Percentiles rank a stretch among this genome's conserved stretches.
These are phyloP conservation scores for Aotearoamyces nothofagi DNA, from an alignment of 2,329 filamentous ascomycete species.

Conservation along the genomic window DNA sequence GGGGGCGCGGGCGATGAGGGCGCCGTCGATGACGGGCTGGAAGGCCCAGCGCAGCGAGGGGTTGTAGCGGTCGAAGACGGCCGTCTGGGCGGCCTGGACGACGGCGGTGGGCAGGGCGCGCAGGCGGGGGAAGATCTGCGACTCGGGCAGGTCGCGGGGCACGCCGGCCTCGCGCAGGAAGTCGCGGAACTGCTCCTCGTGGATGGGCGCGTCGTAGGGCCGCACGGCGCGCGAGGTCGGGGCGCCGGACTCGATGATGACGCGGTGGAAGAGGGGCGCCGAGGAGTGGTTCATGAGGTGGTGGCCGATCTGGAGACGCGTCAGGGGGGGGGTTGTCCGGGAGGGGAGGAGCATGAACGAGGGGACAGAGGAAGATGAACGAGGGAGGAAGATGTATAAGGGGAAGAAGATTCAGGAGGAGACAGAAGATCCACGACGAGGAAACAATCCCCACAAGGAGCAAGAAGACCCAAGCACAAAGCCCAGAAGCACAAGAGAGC, in stretches of 20 bases:
- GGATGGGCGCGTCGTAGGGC: constrained; percentile 35
- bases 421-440: too few relatives aligned
- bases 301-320: constrained; percentile 48
- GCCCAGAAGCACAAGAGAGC: too few relatives aligned
- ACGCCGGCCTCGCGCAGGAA: constrained; percentile 38
- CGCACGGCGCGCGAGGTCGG: constrained; percentile 39
- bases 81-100: constrained; percentile 25
- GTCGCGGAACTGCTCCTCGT: constrained; percentile 37
- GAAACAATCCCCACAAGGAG: too few relatives aligned
- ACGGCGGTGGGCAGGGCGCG: constrained; percentile 24
- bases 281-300: constrained; percentile 38
- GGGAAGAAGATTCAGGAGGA: too few relatives aligned
- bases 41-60: constrained; percentile 42
- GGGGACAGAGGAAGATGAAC: constrained; percentile 5
- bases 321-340: constrained; percentile 4
- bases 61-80: constrained; percentile 28
- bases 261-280: constrained; percentile 30
- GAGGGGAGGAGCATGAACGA: constrained; percentile 6
- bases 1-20: constrained; percentile 40
- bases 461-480: too few relatives aligned
- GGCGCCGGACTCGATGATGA: constrained; percentile 41
- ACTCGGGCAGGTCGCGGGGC: constrained; percentile 23
- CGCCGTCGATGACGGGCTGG: constrained; percentile 48
- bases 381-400: too few relatives aligned
- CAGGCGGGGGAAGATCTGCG: constrained; percentile 35